Percentiles rank a stretch among this genome's conserved stretches.
Conservation (phyloP, 192 early-diverging fungal species). For the Funneliformis geosporum region DNA sequence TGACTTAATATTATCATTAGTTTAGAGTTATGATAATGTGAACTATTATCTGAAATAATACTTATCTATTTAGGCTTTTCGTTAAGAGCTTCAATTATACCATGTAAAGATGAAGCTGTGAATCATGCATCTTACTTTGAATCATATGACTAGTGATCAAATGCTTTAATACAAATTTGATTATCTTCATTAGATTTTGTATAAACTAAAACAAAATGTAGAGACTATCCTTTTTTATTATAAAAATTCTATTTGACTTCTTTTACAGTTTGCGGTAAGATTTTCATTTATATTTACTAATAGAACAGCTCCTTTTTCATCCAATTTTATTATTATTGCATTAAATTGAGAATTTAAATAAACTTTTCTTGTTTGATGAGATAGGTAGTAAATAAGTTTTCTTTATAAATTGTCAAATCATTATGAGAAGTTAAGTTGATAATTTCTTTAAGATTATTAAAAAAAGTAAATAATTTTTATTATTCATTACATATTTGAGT, state of each 20-base stretch:
- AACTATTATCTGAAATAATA: not conserved
- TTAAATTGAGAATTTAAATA: conserved; percentile 3
- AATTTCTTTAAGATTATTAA: not conserved
- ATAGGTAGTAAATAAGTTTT: not conserved
- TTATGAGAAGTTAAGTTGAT: not conserved
- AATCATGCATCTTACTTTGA: not conserved
- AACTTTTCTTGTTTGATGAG: not conserved
- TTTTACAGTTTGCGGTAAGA: not conserved
- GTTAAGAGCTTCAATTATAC: not conserved
- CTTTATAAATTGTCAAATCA: not conserved
- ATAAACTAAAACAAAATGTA: not conserved
- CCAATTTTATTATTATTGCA: not conserved
- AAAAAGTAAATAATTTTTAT: not conserved
- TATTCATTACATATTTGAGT: not conserved
- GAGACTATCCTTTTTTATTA: not conserved
- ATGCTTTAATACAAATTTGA: not conserved
- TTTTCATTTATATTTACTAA: conserved; percentile 19
- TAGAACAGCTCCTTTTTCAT: not conserved
- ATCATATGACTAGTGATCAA: not conserved
- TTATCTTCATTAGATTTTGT: too few relatives aligned
- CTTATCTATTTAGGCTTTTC: conserved; percentile 4
- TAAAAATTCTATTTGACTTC: not conserved
- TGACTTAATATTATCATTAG: not conserved
- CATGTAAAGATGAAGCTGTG: not conserved
- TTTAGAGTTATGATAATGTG: not conserved